These are phyloP conservation scores for Leucosporidium creatinivorum DNA, from an alignment of 768 basidiomycete species.

Conservation along the genomic window DNA sequence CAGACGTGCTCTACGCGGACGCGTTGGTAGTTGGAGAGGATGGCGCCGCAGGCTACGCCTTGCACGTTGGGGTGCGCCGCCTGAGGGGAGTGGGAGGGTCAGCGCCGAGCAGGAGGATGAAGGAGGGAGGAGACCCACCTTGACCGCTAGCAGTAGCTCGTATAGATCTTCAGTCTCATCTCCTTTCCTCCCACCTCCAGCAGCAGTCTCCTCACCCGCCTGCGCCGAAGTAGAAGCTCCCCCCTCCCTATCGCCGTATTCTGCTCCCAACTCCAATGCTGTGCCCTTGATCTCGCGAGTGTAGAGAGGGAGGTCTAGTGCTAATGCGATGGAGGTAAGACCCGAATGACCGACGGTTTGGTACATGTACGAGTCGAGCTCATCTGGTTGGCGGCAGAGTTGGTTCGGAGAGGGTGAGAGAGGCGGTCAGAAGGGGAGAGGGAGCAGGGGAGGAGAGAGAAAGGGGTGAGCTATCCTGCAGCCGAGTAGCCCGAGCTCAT, in stretches of 20 bases:
- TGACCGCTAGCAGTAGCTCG: conserved; percentile 61
- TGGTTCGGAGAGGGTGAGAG: not conserved
- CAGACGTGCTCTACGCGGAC: conserved; percentile 97
- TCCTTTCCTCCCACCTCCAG: conserved; percentile 52
- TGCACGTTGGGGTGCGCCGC: conserved; percentile 66
- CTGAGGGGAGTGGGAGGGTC: conserved; percentile 44
- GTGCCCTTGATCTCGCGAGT: conserved; percentile 69
- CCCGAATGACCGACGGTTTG: conserved; percentile 98
- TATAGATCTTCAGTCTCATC: conserved; percentile 97
- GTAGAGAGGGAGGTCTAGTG: conserved; percentile 79
- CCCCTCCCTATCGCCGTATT: conserved; percentile 58
- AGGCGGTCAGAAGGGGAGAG: not conserved
- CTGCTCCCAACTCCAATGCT: conserved; percentile 69
- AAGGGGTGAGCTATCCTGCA: not conserved
- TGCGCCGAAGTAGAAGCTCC: not conserved
- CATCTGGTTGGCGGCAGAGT: conserved; percentile 56
- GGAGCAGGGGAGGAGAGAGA: not conserved
- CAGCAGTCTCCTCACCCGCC: conserved; percentile 9
- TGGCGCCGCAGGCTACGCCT: conserved; percentile 90
- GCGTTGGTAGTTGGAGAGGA: conserved; percentile 93
- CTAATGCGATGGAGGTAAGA: conserved; percentile 73
- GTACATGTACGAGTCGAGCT: conserved; percentile 96
- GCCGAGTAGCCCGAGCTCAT: not conserved
- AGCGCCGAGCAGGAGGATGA: not conserved
- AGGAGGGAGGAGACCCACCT: conserved; percentile 50